These are phyloP conservation scores for Mimosa bimucronata DNA, from an alignment of 306 rosid genomes.

Conservation along the genomic window DNA sequence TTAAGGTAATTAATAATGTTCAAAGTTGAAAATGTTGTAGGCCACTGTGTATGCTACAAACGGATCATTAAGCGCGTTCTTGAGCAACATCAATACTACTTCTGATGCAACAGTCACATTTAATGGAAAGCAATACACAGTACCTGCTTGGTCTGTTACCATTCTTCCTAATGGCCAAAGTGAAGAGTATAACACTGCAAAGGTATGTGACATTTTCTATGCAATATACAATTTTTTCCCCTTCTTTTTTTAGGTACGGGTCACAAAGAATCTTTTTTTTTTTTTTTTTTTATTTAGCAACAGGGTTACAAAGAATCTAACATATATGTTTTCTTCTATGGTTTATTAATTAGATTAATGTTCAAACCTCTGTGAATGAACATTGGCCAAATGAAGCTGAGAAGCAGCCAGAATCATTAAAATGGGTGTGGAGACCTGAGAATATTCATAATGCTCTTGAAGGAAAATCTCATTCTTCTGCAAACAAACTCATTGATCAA, in stretches of 20 bases:
- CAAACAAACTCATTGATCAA: conserved; percentile 47
- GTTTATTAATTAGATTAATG: conserved; percentile 45
- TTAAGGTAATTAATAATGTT: background rate
- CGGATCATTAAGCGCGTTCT: conserved; percentile 49
- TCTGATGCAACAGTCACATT: conserved; percentile 51
- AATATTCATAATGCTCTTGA: conserved; percentile 34
- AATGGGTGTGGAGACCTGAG: conserved; percentile 65
- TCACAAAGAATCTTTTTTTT: too few relatives aligned
- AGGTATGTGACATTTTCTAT: conserved; percentile 26
- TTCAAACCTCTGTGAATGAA: conserved; percentile 57
- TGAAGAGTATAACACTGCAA: conserved; percentile 62
- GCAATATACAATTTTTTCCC: background rate
- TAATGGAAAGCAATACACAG: conserved; percentile 25
- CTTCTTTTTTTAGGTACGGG: too few relatives aligned
- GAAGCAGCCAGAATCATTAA: conserved; percentile 45
- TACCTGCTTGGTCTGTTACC: conserved; percentile 76
- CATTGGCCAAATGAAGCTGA: conserved; percentile 45
- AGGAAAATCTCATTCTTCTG: conserved; percentile 34
- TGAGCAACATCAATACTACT: conserved; percentile 49
- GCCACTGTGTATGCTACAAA: conserved; percentile 48
- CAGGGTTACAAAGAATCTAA: background rate
- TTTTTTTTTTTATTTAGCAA: too few relatives aligned
- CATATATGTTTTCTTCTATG: background rate
- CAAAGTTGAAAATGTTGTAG: conserved; percentile 29
- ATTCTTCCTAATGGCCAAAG: conserved; percentile 57